A percentile compares a stretch with the other conserved stretches of the same genome.
These are phyloP conservation scores for Ceriops decandra DNA, from an alignment of 345 rosid genomes.

Conservation along the genomic window DNA sequence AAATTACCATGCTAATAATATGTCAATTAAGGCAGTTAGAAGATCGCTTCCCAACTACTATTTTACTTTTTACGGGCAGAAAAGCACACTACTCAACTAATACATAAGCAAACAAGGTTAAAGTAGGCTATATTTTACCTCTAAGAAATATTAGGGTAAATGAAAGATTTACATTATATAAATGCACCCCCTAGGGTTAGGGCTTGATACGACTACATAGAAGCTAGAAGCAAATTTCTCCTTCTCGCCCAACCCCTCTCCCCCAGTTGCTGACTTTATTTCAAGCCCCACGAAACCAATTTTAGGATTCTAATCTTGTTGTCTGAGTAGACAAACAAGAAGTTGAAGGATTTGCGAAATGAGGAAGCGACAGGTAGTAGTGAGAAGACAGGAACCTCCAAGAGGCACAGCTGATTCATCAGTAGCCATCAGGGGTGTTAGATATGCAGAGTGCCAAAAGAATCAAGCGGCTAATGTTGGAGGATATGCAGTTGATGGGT, in stretches of 20 bases:
- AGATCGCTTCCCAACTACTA: constrained; percentile 32
- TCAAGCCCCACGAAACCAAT: too few relatives aligned
- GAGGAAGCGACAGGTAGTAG: constrained; percentile 77
- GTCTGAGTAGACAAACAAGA: background rate
- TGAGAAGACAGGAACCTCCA: constrained; percentile 49
- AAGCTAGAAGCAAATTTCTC: constrained; percentile 7
- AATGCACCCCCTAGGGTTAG: constrained; percentile 53
- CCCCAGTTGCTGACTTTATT: too few relatives aligned
- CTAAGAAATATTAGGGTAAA: background rate
- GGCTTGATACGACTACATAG: constrained; percentile 24
- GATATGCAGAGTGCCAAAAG: constrained; percentile 74
- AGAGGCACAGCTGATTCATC: constrained; percentile 42
- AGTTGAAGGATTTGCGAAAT: constrained; percentile 20
- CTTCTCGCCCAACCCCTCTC: background rate
- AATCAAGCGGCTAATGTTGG: constrained; percentile 71
- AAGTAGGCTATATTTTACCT: background rate
- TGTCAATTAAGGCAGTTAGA: constrained; percentile 16
- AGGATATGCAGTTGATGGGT: constrained; percentile 72
- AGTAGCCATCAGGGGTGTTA: constrained; percentile 38
- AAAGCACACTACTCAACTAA: background rate
- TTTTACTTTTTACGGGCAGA: constrained; percentile 26
- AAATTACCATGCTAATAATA: too few relatives aligned
- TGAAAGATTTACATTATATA: constrained; percentile 28
- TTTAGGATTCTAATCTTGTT: background rate
- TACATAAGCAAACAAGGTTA: background rate